Evolutionary conservation across 768 basidiomycete species (phyloP), one percentile per base, ranked within the genome.

Genomic region (Agaricus blazei): DNA sequence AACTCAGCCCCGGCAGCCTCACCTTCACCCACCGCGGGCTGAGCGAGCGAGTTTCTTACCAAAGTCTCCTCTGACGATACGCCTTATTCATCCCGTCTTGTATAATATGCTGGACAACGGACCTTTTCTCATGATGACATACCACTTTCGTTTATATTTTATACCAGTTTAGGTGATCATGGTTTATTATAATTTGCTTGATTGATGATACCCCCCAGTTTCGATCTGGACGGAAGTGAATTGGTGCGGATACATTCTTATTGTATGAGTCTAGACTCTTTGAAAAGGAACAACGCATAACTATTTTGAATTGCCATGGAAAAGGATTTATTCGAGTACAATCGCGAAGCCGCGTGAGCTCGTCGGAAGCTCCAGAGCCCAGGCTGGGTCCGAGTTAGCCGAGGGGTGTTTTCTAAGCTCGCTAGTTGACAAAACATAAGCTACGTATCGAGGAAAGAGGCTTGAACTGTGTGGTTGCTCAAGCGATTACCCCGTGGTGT

Each of bases 101-200:
- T 54, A 40, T 23, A 36, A 48, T 48, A 37, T 45, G 42, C 44
- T 44, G 19, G 48, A 41, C 48, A 43, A 48, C 19, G 29, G 54
- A 50, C 48, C 29, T 34, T 36, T 24, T 8, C 43, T 48, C 12
- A 50, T 14, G 42, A 43, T n/a, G 19, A 23, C 31, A 9, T 31
- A 49, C 9, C 31, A 23, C 11, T 40, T 37, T 47, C 27, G 11
- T 42, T 38, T 15, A 41, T 47, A 47, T 48, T 54, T 28, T 54
- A 54, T 48, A 55, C 48, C 45, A 56, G 49, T 56, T 49, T 41
- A 45, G 47, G 29, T 24, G 43, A 27, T 15, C 48, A 50, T 29
- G 42, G 54, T 49, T 56, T 56, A 19, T 34, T 11, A 8, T 34
- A 34, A 8, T 56, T 50, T 49, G 27, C 8, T 19, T 15, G 36